Evolutionary conservation across 2,329 filamentous ascomycete genomes (phyloP).

Genomic region (Coccinonectria pachysandricola): DNA sequence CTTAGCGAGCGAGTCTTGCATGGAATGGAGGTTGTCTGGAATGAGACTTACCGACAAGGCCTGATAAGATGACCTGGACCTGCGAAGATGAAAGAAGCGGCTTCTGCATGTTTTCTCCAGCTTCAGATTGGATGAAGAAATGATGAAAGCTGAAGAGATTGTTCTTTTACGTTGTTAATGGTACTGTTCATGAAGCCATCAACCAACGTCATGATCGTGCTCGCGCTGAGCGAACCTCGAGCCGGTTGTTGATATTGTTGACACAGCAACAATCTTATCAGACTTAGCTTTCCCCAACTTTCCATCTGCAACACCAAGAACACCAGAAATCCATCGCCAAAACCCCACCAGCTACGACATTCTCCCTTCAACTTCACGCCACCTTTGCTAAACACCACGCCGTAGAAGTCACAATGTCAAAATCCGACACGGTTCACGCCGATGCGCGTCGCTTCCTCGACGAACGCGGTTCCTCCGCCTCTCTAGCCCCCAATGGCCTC

Average conservation of each 20-base stretch:
- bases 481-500: slow-evolving; percentile 72
- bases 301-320: slow-evolving; percentile 9
- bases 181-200: slow-evolving; percentile 1
- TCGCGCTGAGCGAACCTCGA: slow-evolving; percentile 2
- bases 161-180: slow-evolving; percentile 1
- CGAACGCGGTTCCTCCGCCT: slow-evolving; percentile 70
- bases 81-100: slow-evolving; percentile 59
- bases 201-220: slow-evolving; percentile 9
- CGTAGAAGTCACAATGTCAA: slow-evolving; percentile 21
- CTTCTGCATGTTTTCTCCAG: slow-evolving; percentile 21
- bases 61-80: slow-evolving; percentile 58
- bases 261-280: slow-evolving; percentile 36
- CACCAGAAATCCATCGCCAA: slow-evolving; percentile 6
- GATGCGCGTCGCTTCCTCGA: slow-evolving; percentile 79
- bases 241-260: slow-evolving; percentile 22
- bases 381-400: slow-evolving; percentile 5
- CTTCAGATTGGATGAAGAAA: neutral
- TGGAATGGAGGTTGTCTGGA: slow-evolving; percentile 10
- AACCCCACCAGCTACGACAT: too few relatives aligned
- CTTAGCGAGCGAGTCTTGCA: too few relatives aligned
- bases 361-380: slow-evolving; percentile 5
- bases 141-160: neutral
- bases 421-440: slow-evolving; percentile 53
- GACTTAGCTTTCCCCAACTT: slow-evolving; percentile 10
- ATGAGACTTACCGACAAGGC: slow-evolving; percentile 45